Percentiles rank a stretch among this genome's conserved stretches.
These are phyloP conservation scores for Stentor coeruleus DNA, from an alignment of 73 alveolate species.

Conservation along the genomic window DNA sequence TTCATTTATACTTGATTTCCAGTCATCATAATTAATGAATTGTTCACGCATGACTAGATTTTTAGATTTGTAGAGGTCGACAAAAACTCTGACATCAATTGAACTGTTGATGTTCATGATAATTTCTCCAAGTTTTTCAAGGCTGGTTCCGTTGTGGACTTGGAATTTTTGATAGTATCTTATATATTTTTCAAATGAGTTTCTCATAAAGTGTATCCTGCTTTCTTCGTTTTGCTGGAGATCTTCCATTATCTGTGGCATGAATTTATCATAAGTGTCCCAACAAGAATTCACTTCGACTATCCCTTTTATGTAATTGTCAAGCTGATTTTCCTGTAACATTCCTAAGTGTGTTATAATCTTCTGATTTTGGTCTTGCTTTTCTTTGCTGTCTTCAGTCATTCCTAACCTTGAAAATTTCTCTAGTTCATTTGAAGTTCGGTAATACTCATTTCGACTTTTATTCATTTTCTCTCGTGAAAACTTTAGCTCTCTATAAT, in stretches of 20 bases:
- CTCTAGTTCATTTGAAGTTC: neutral
- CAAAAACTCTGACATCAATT: constrained; percentile 5
- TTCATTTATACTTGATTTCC: neutral
- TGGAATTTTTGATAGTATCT: constrained; percentile 1
- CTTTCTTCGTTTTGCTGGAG: constrained; percentile 26
- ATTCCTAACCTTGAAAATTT: neutral
- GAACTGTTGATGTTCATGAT: neutral
- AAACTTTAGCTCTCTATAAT: too few relatives aligned
- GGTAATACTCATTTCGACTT: neutral
- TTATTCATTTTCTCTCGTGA: neutral
- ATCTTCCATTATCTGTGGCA: constrained; percentile 11
- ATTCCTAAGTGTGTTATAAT: too few relatives aligned
- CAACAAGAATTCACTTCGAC: neutral
- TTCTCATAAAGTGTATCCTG: neutral
- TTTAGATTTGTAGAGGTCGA: constrained; percentile 10
- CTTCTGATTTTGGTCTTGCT: neutral
- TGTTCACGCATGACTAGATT: neutral
- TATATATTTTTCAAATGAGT: neutral
- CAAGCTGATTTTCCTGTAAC: neutral
- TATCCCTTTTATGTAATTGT: neutral
- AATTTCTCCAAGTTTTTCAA: constrained; percentile 4
- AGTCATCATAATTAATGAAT: constrained; percentile 1
- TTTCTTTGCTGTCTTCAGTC: neutral
- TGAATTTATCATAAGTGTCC: neutral
- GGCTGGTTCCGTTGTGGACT: neutral